phyloP scores from a whole-genome alignment of 208 protist genomes.

The Wallacemonas sp. region DNA sequence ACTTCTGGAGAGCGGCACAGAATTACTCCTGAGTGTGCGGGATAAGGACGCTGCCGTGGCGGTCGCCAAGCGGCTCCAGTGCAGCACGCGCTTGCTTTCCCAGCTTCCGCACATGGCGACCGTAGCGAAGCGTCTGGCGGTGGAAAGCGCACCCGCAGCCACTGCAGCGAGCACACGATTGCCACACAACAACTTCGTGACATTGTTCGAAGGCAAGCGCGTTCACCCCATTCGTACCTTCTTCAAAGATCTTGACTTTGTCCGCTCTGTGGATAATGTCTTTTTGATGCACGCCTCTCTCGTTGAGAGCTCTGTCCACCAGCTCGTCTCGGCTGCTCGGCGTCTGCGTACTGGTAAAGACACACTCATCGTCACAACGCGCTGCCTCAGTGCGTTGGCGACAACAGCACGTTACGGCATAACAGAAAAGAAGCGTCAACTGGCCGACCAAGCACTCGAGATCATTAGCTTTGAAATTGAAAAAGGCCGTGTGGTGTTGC shows the following conservation, averaged over 20 bases:
- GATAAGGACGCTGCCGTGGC: conserved; percentile 43
- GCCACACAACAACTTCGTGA: conserved; percentile 17
- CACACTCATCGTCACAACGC: conserved; percentile 60
- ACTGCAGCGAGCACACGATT: neutral
- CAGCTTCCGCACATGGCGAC: conserved; percentile 30
- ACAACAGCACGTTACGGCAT: conserved; percentile 28
- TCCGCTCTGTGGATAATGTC: conserved; percentile 67
- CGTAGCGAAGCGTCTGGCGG: conserved; percentile 47
- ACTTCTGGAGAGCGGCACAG: conserved; percentile 64
- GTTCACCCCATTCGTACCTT: conserved; percentile 72
- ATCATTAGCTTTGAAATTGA: conserved; percentile 78
- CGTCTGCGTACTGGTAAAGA: conserved; percentile 79
- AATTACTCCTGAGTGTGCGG: conserved; percentile 52
- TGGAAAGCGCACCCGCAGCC: conserved; percentile 2
- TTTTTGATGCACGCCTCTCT: conserved; percentile 79
- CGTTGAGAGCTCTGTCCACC: conserved; percentile 37
- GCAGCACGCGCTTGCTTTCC: conserved; percentile 41
- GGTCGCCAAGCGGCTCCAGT: conserved; percentile 37
- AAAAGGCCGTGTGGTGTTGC: conserved; percentile 54
- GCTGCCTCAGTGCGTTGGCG: conserved; percentile 57
- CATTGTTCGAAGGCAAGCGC: conserved; percentile 22
- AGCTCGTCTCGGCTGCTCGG: conserved; percentile 51
- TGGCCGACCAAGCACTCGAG: conserved; percentile 46
- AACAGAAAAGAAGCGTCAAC: conserved; percentile 27
- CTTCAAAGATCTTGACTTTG: conserved; percentile 38